Conservation (phyloP, 441 rosid genomes). For the Isatis lusitanica region DNA sequence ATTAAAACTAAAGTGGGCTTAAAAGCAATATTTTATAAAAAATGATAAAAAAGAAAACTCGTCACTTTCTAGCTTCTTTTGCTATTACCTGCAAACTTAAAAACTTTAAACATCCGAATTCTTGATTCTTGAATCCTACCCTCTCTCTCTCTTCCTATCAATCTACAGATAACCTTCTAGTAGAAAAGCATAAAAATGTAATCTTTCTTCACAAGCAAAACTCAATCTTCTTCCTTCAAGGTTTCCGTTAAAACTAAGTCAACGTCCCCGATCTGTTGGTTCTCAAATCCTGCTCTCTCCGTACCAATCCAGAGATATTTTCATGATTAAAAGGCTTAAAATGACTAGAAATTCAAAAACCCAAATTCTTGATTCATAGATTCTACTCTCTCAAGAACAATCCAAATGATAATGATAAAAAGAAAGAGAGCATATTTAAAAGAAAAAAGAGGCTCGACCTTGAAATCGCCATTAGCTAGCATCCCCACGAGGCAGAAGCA, state of each 20-base stretch:
- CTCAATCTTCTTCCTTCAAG: not conserved
- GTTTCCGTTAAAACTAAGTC: no score
- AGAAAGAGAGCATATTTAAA: not conserved
- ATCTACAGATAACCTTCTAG: not conserved
- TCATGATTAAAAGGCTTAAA: no score
- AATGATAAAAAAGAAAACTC: no score
- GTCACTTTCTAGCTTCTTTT: conserved; percentile 28
- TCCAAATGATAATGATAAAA: not conserved
- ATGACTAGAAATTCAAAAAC: not conserved
- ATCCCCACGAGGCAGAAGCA: conserved; percentile 51
- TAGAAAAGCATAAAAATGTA: not conserved
- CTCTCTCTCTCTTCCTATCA: not conserved
- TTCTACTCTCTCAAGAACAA: not conserved
- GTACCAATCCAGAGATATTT: no score
- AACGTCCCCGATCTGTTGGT: no score
- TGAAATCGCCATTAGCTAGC: conserved; percentile 47
- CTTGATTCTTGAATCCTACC: not conserved
- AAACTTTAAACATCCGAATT: not conserved
- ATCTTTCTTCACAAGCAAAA: not conserved
- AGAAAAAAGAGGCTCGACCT: conserved; percentile 25
- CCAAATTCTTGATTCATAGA: not conserved
- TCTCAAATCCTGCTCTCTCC: no score
- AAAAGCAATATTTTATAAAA: no score
- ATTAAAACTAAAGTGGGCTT: no score
- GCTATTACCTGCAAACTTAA: conserved; percentile 6